phyloP scores from a whole-genome alignment of 2,329 filamentous ascomycete genomes.

The Ploettnerulaceae sp. region DNA sequence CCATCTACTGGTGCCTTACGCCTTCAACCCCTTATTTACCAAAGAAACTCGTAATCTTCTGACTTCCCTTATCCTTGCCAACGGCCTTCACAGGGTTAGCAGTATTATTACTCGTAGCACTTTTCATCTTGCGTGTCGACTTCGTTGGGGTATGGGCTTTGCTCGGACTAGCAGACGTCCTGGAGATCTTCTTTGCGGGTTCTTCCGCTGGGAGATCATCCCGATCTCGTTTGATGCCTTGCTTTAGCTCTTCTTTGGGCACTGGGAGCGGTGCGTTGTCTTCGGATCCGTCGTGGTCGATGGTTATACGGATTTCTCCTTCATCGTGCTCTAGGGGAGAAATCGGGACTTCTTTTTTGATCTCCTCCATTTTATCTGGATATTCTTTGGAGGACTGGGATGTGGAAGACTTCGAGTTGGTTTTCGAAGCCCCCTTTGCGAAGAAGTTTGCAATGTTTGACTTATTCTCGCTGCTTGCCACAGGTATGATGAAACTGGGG shows the following conservation, averaged over 20 bases:
- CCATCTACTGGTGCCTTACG: too few species aligned
- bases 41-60: constrained; percentile 53
- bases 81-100: constrained; percentile 23
- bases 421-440: constrained; percentile 41
- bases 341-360: constrained; percentile 16
- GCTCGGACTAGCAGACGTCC: constrained; percentile 21
- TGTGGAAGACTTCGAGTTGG: constrained; percentile 7
- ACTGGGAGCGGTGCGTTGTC: constrained; percentile 30
- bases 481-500: constrained; percentile 73
- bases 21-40: constrained; percentile 21
- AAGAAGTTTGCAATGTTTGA: constrained; percentile 95
- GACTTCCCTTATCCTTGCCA: constrained; percentile 28
- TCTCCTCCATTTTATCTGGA: constrained; percentile 8
- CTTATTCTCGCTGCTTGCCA: constrained; percentile 84
- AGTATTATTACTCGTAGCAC: constrained; percentile 32
- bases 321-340: constrained; percentile 24
- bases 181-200: constrained; percentile 26
- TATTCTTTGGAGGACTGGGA: background rate
- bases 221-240: constrained; percentile 29
- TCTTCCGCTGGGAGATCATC: constrained; percentile 26
- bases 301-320: constrained; percentile 24
- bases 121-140: constrained; percentile 27
- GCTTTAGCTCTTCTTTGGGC: constrained; percentile 21
- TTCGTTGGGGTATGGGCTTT: constrained; percentile 20
- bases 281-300: constrained; percentile 26